Evolutionary conservation across 202 grass and related monocot genomes (phyloP), one percentile per base, ranked within the genome.

Genomic region (Alloteropsis angusta): DNA sequence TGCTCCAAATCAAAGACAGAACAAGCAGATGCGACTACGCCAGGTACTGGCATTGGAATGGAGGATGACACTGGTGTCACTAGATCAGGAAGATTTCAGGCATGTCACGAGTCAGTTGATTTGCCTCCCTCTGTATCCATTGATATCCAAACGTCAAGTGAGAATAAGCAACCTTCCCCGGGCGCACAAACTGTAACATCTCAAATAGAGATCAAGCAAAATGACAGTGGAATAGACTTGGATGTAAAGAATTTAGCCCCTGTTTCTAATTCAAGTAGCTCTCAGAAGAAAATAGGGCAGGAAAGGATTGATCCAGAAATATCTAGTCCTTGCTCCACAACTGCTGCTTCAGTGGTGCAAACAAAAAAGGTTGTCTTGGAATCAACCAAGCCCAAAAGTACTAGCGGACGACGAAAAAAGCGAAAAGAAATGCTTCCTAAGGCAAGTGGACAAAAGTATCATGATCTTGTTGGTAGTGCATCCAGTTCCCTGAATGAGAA

Each of bases 391-490:
- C 26, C 15, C 21, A 87, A 87, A 82, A 80, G 42, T 85, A 52
- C 42, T 10, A 60, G 65, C 44, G 85, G 58, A 75, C 30, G 52
- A 61, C 78, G 55, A 59, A 93, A 76, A 77, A 93, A 79, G 53
- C 82, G 75, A 82, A 93, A 91, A 72, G 88, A 93, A 28, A 80
- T 86, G 9, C 67, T 87, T 62, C 76, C 84, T 49, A 97, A 91
- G 79, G 68, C 87, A 45, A 81, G 79, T 84, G 87, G 83, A 38
- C 85, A 86, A 26, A 84, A 86, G 52, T 82, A 74, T 80, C 76
- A 63, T 75, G 84, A 85, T 59, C 49, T 87, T 78, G 86, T 87
- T 78, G 86, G 83, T 80, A 87, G 32, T 82, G 90, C 81, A 76
- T 82, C 80, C n/a, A 80, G 67, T 32, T 84, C 82, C 11, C 53